Evolutionary conservation across 768 basidiomycete species (phyloP), one percentile per base, ranked within the genome.

Genomic region (Leucogyrophana mollusca): DNA sequence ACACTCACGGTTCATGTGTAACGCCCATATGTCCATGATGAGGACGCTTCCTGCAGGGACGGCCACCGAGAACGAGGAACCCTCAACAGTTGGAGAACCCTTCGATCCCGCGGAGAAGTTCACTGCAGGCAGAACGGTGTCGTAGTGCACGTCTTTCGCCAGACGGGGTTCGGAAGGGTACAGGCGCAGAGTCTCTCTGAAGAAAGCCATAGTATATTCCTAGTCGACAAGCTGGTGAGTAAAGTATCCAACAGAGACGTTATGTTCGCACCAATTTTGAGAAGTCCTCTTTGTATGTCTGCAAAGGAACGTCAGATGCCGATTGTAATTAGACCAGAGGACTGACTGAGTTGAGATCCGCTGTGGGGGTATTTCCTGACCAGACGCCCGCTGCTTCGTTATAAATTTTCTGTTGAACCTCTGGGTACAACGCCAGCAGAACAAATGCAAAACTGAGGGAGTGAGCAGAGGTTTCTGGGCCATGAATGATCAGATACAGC

Each of bases 361-460:
- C 39, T 10, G 59, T 51, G 6, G 73, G 64, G 6, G 44, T 43
- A 13, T 65, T 67, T 4, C 62, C 52, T 9, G 75, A 73, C 71
- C 76, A 77, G n/a, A 73, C 34, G 13, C 39, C 45, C 6, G 41
- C 25, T 4, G 68, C 56, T 43, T 80, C 77, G 25, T 74, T 65
- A 39, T 68, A 71, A 0, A 82, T 52, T 44, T 66, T 74, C 21
- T 69, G 58, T 53, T 82, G 80, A 24, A 65, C 64, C 1, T 74
- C 73, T 2, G 78, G 78, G 52, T 79, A 60, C 10, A 80, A 60
- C 4, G 80, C 80, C 7, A 82, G 58, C 9, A 76, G 60, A 0
- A 55, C 60, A 11, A 79, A 46, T 1, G 69, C 64, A 46, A 78
- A 77, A 32, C 64, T 62, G 4, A 77, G 61, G 0, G 74, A 62